These are phyloP conservation scores for Aspergillus alliaceus DNA, from an alignment of 2,329 filamentous ascomycete genomes.

Conservation along the genomic window DNA sequence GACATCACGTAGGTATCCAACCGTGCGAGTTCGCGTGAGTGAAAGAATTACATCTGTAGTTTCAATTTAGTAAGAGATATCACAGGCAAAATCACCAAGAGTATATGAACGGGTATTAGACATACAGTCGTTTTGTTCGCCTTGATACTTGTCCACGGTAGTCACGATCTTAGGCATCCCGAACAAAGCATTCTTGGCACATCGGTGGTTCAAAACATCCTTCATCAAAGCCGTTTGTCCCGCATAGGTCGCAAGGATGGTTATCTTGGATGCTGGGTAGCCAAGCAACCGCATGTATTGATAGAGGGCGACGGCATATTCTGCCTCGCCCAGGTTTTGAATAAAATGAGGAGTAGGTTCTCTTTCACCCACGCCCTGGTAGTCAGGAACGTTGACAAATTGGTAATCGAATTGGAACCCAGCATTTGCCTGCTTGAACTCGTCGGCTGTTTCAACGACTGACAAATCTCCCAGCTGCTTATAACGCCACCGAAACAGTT, in stretches of 20 bases:
- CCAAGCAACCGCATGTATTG: constrained; percentile 97
- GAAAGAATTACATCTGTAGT: constrained; percentile 85
- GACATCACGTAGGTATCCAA: constrained; percentile 91
- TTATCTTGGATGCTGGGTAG: constrained; percentile 81
- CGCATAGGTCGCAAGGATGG: constrained; percentile 89
- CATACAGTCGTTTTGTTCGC: constrained; percentile 98
- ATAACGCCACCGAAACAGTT: constrained; percentile 93
- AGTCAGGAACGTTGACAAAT: constrained; percentile 93
- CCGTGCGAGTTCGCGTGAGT: constrained; percentile 80
- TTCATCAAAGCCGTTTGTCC: constrained; percentile 85
- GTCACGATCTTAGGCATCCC: constrained; percentile 85
- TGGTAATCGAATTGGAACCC: constrained; percentile 94
- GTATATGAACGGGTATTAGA: constrained; percentile 24
- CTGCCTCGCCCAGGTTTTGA: constrained; percentile 93
- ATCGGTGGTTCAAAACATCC: constrained; percentile 82
- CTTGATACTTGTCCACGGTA: constrained; percentile 98
- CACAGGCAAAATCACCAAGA: neutral
- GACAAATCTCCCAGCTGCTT: constrained; percentile 75
- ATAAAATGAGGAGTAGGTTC: constrained; percentile 94
- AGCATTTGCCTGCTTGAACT: constrained; percentile 81
- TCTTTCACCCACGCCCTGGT: constrained; percentile 83
- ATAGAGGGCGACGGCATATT: constrained; percentile 92
- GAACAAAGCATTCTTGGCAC: constrained; percentile 79
- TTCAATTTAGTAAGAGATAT: constrained; percentile 13
- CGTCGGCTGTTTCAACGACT: constrained; percentile 64